Percentiles rank a stretch among this genome's conserved stretches.
Evolutionary conservation across 1,139 yeast genomes (phyloP).

Genomic region (Candida neerlandica): DNA sequence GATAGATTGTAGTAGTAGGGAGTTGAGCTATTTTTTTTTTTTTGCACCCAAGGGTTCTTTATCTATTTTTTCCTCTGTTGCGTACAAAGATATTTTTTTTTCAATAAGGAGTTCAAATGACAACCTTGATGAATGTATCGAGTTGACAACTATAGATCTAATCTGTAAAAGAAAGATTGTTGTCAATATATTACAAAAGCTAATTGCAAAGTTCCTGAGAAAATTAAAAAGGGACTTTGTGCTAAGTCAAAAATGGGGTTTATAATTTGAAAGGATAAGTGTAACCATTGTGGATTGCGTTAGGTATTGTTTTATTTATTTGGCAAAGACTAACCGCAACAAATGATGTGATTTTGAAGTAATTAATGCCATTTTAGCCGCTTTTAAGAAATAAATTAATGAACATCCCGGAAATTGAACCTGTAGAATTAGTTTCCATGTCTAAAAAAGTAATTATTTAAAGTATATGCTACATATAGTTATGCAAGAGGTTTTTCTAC

Average conservation of each 20-base stretch:
- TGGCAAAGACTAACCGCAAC: background rate
- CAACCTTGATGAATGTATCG: background rate
- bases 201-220: background rate
- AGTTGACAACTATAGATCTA: conserved; percentile 2
- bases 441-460: background rate
- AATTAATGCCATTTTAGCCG: background rate
- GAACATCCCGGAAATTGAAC: background rate
- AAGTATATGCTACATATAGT: background rate
- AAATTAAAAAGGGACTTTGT: background rate
- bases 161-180: conserved; percentile 2
- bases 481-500: background rate
- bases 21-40: background rate
- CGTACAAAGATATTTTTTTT: background rate
- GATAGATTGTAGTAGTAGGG: too few relatives aligned
- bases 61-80: background rate
- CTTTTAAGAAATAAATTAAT: background rate
- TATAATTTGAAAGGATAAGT: background rate
- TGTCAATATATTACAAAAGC: conserved; percentile 2
- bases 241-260: background rate
- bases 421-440: background rate
- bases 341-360: conserved; percentile 1
- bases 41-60: conserved; percentile 1
- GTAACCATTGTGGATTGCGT: background rate
- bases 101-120: background rate
- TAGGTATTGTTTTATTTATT: background rate